These are phyloP conservation scores for Physcomitrellopsis africana DNA, from an alignment of 225 moss, liverwort and hornwort genomes.

Conservation along the genomic window DNA sequence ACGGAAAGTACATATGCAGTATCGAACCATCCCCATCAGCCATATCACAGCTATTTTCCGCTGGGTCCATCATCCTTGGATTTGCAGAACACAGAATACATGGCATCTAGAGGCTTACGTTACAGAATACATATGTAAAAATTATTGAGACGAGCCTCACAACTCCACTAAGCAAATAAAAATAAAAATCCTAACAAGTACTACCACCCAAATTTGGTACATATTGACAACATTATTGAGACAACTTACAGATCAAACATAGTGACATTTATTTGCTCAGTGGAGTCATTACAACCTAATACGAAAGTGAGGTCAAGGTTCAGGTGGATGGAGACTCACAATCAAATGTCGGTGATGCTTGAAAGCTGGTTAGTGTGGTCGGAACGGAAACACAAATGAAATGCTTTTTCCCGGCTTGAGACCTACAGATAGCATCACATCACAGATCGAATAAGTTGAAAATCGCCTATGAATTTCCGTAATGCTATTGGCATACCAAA, in stretches of 20 bases:
- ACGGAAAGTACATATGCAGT: background rate
- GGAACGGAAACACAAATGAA: slow-evolving; percentile 65
- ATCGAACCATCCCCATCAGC: background rate
- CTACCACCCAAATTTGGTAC: background rate
- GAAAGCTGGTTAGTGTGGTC: slow-evolving; percentile 42
- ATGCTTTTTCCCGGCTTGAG: slow-evolving; percentile 72
- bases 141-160: background rate
- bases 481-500: background rate
- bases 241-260: background rate
- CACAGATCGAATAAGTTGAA: background rate
- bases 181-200: background rate
- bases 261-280: too few relatives aligned
- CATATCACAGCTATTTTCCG: too few relatives aligned
- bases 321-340: slow-evolving; percentile 15
- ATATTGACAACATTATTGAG: background rate
- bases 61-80: too few relatives aligned
- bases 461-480: background rate
- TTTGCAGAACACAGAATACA: too few relatives aligned
- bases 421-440: slow-evolving; percentile 36
- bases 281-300: too few relatives aligned
- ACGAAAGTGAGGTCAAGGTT: background rate
- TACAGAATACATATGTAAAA: background rate
- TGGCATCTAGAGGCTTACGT: too few relatives aligned
- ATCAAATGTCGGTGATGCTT: background rate
- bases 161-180: background rate